phyloP scores from a whole-genome alignment of 2,329 filamentous ascomycete genomes.

The Penicillium sp. region DNA sequence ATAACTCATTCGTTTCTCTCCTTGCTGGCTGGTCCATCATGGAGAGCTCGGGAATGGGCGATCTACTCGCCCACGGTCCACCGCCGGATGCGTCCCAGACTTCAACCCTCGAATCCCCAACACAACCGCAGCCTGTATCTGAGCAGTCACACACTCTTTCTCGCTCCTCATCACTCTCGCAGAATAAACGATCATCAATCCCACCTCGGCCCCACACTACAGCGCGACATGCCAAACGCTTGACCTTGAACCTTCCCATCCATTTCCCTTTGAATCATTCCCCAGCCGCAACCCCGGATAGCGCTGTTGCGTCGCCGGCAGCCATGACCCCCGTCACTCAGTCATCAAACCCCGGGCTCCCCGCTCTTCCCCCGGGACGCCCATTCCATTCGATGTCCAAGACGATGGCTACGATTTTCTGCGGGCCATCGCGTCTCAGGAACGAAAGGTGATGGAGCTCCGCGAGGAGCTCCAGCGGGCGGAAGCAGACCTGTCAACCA shows the following conservation, averaged over 20 bases:
- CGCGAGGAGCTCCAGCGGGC: conserved; percentile 85
- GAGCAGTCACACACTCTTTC: conserved; percentile 12
- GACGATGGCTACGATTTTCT: conserved; percentile 70
- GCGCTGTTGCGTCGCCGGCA: conserved; percentile 29
- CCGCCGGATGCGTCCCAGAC: conserved; percentile 32
- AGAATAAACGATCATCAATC: conserved; percentile 35
- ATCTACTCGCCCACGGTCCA: conserved; percentile 25
- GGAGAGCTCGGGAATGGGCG: conserved; percentile 34
- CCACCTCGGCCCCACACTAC: conserved; percentile 35
- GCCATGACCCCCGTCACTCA: conserved; percentile 36
- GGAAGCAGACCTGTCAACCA: conserved; percentile 69
- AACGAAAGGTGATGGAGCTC: conserved; percentile 85
- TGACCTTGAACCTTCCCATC: conserved; percentile 51
- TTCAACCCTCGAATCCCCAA: conserved; percentile 12
- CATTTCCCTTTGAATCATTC: conserved; percentile 32
- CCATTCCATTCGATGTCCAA: conserved; percentile 30
- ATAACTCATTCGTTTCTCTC: conserved; percentile 10
- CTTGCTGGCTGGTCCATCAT: conserved; percentile 32
- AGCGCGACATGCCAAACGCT: conserved; percentile 45
- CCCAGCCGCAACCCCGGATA: conserved; percentile 23
- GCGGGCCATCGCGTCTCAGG: conserved; percentile 87
- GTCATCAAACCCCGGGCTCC: conserved; percentile 32
- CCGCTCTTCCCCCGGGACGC: conserved; percentile 28
- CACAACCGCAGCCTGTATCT: conserved; percentile 17
- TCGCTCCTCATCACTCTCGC: conserved; percentile 20